Base-by-base conservation (phyloP, 306 rosid species). In the Notholithocarpus densiflorus region DNA sequence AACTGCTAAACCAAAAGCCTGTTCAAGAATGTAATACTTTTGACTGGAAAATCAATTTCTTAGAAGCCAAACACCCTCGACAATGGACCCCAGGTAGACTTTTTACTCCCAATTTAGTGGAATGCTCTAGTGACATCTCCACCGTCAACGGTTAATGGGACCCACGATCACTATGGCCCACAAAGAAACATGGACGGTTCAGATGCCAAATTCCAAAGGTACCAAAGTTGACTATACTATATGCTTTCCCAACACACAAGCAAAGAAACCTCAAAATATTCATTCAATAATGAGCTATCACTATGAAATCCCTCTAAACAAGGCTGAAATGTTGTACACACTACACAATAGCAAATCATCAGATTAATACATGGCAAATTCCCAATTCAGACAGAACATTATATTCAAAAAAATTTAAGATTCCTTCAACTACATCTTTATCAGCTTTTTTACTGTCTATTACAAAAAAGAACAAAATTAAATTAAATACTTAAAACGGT, bases 191-290 rank as follows among this genome's bases (percentile, higher is more conserved):
- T 45, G 4, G 21, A 23, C 59, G 56, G 75, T 19, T 6, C 17
- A 65, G 65, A 48, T 27, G 19, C 65, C 65, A 51, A 54, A 23
- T 57, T 61, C 40, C 31, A 4, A 48, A 61, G 66, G 20, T 34
- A 5, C 53, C 14, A 72, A 72, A 34, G 12, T 48, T 80, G 69
- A 56, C 75, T 56, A 62, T 80, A 43, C 69, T 56, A 62, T 80
- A 32, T 3, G 1, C 20, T 24, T 60, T 72, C 57, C 69, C 59
- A 72, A 73, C 29, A 79, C 31, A 21, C 6, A 19, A 52, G 77
- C 65, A 79, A 70, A 45, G 3, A 61, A 61, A 20, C 15, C 21
- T 19, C 71, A 5, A 48, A 10, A 48, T 48, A 10, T 13, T 10
- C 5, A 48, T 48, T 48, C 53, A 48, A 48, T 2, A 65, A 65